Evolutionary conservation across 2,329 filamentous ascomycete species (phyloP).

Genomic region (Alternaria ethzedia): DNA sequence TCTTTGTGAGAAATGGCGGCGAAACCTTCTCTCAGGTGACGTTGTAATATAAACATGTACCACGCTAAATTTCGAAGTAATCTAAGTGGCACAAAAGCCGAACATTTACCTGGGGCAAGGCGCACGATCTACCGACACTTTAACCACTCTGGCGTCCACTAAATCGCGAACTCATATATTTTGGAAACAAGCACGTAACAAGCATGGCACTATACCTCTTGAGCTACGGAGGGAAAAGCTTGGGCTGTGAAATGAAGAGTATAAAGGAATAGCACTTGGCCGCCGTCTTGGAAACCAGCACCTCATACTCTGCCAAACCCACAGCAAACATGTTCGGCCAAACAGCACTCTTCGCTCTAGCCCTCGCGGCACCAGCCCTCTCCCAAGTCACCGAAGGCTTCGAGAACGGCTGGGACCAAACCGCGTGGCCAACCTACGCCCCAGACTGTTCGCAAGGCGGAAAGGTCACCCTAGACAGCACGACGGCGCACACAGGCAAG

Average conservation of each 20-base stretch:
- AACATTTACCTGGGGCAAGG: neutral
- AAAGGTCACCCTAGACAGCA: conserved; percentile 62
- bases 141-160: conserved; percentile 14
- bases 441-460: conserved; percentile 67
- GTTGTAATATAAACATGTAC: conserved; percentile 10
- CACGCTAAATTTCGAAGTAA: conserved; percentile 12
- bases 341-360: conserved; percentile 55
- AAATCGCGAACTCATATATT: conserved; percentile 6
- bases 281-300: neutral
- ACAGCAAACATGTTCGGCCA: conserved; percentile 51
- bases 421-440: conserved; percentile 65
- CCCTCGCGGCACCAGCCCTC: conserved; percentile 56
- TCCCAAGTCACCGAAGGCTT: conserved; percentile 64
- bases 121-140: conserved; percentile 1
- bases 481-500: conserved; percentile 64
- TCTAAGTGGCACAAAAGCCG: conserved; percentile 12
- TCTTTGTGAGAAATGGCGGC: neutral
- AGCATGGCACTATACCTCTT: conserved; percentile 5
- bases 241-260: neutral
- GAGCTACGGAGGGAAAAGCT: conserved; percentile 10
- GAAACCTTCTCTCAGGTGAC: neutral
- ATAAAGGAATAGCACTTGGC: conserved; percentile 10
- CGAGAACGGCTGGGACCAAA: conserved; percentile 64
- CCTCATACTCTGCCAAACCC: neutral
- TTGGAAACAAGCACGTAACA: conserved; percentile 7